Conservation (phyloP, 306 rosid genomes). For the Sphenostylis stenocarpa region DNA sequence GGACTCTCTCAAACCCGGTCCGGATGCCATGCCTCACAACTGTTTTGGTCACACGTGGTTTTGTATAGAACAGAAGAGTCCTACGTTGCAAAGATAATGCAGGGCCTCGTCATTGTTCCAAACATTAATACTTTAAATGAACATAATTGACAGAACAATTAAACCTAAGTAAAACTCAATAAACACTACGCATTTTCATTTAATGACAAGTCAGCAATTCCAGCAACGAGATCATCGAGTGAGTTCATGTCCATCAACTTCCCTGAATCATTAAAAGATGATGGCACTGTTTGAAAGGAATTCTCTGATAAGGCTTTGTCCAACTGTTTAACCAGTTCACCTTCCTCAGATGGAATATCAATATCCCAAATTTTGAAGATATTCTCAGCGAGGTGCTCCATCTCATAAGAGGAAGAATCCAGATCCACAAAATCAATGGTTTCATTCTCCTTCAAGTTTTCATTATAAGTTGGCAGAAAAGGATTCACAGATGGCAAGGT, state of each 20-base stretch:
- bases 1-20: too few species aligned
- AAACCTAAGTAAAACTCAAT: not conserved
- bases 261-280: constrained; percentile 36
- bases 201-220: constrained; percentile 59
- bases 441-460: constrained; percentile 34
- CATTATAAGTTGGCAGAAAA: constrained; percentile 69
- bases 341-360: constrained; percentile 60
- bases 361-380: constrained; percentile 82
- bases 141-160: not conserved
- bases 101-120: constrained; percentile 5
- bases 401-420: constrained; percentile 34
- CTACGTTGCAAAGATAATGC: not conserved
- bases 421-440: constrained; percentile 29
- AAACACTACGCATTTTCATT: constrained; percentile 9
- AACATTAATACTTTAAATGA: too few species aligned
- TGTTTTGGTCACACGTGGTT: too few species aligned
- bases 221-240: constrained; percentile 43
- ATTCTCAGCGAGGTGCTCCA: constrained; percentile 40
- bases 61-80: not conserved
- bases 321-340: constrained; percentile 58
- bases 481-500: constrained; percentile 48
- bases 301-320: constrained; percentile 47
- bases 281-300: constrained; percentile 31
- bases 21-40: too few species aligned
- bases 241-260: constrained; percentile 37